phyloP scores from a whole-genome alignment of 169 alveolate genomes.

The Eimeria falciformis region DNA sequence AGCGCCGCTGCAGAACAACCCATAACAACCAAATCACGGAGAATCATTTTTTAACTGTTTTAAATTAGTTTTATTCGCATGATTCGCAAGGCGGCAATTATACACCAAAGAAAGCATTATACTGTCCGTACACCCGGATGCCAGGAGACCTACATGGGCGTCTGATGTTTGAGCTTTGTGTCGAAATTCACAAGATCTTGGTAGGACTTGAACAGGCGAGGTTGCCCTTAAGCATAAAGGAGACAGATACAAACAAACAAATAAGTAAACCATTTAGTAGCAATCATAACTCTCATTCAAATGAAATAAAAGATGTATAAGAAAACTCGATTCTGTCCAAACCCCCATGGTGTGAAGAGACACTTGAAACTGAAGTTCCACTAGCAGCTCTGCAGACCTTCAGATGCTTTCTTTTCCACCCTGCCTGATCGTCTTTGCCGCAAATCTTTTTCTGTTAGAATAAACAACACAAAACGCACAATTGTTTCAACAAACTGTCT shows the following conservation, averaged over 20 bases:
- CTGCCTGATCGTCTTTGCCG: no score
- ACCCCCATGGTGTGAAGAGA: no score
- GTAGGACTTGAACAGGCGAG: slow-evolving; percentile 74
- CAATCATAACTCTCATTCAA: background rate
- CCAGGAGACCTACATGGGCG: slow-evolving; percentile 66
- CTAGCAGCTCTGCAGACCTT: no score
- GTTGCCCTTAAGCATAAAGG: slow-evolving; percentile 21
- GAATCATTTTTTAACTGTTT: background rate
- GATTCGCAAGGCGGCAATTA: background rate
- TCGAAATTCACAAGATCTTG: slow-evolving; percentile 74
- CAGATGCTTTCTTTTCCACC: no score
- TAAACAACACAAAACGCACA: no score
- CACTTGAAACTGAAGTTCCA: no score
- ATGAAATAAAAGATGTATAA: background rate
- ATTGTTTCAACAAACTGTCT: no score
- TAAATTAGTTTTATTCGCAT: background rate
- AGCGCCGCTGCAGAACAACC: slow-evolving; percentile 36
- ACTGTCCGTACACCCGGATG: background rate
- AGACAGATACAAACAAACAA: background rate
- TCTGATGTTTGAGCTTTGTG: slow-evolving; percentile 66
- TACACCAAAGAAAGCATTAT: background rate
- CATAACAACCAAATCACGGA: background rate
- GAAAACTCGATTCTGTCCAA: no score
- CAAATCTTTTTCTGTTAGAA: no score
- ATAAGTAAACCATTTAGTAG: background rate